Evolutionary conservation across 164 flowering plant genomes (phyloP).

Genomic region (Liriodendron chinense): DNA sequence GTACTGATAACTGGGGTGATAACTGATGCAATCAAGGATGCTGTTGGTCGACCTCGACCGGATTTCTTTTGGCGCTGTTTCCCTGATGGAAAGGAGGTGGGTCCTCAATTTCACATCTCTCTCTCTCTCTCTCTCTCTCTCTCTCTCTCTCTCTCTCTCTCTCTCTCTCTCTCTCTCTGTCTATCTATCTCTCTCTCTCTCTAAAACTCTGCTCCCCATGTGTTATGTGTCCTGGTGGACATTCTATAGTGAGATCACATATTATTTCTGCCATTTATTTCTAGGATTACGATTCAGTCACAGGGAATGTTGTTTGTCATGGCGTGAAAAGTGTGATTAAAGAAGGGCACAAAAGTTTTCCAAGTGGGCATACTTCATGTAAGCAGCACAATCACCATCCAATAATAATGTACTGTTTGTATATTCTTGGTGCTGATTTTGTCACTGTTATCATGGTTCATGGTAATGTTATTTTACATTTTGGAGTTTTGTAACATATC

Average conservation of each 20-base stretch:
- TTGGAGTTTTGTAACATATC: neutral
- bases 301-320: conserved; percentile 54
- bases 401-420: neutral
- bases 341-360: conserved; percentile 95
- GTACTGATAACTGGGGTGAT: conserved; percentile 53
- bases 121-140: neutral
- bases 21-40: conserved; percentile 64
- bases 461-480: neutral
- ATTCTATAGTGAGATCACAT: neutral
- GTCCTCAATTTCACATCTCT: conserved; percentile 5
- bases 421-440: neutral
- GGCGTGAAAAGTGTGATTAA: conserved; percentile 60
- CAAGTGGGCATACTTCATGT: conserved; percentile 94
- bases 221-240: neutral
- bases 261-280: neutral
- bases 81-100: conserved; percentile 76
- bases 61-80: conserved; percentile 89
- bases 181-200: no score
- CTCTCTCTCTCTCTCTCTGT: no score
- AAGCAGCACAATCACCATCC: conserved; percentile 23
- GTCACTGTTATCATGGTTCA: neutral
- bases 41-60: conserved; percentile 80
- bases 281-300: conserved; percentile 20
- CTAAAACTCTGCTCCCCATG: neutral
- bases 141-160: neutral